Evolutionary conservation across 768 basidiomycete species (phyloP), one percentile per base, ranked within the genome.

Genomic region (Mrakia blollopis): DNA sequence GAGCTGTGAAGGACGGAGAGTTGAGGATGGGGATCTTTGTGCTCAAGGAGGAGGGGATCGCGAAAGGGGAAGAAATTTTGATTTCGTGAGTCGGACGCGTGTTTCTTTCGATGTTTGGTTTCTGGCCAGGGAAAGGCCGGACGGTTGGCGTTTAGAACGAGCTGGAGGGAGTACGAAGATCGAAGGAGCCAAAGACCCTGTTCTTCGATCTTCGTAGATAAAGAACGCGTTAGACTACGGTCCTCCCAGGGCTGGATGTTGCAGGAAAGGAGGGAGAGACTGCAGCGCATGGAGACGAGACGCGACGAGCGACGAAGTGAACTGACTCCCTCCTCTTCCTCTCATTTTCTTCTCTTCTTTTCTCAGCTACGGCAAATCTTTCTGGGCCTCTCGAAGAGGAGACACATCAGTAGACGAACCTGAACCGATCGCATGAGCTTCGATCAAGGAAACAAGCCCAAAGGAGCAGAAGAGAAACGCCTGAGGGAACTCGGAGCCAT

Each of bases 1-100:
- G 76, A 16, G 35, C 41, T 6, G 54, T 14, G n/a, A 21, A 35
- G 63, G 23, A 44, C 30, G 77, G 77, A 21, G 77, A 78, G 73
- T 28, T 78, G 14, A 21, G 77, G 47, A 78, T 78, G 77, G 77
- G 77, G 37, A 70, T 78, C 39, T 78, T 69, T 13, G 77, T 73
- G 25, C 18, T 41, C 30, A 54, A 65, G 28, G 54, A 72, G 23
- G 71, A 73, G 18, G 73, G 72, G 5, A 74, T 78, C n/a, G 61
- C 37, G 8, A 78, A 78, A 54, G 77, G 77, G 30, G 72, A 78
- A 37, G 77, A 78, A 60, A 78, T 78, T 41, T 47, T 78, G 52
- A 71, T 77, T 62, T 54, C 47, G 76, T 77, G 28, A 37, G 75
- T 69, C 13, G 50, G 44, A n/a, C 25, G 28, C 44, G 28, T 69